phyloP scores from a whole-genome alignment of 148 eudicot species.

The Oxyria digyna region DNA sequence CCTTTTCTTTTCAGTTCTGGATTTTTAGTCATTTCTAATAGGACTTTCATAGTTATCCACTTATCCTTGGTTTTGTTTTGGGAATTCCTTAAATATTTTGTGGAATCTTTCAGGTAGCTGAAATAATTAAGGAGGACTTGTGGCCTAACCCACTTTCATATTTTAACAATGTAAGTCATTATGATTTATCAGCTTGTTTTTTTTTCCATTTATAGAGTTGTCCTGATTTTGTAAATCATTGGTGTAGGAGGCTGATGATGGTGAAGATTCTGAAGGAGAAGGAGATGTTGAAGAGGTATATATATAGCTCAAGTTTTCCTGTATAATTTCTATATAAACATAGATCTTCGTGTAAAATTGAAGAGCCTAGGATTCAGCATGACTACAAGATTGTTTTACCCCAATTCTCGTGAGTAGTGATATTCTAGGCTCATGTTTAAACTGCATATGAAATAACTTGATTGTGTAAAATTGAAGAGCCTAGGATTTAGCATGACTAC shows the following conservation, averaged over 20 bases:
- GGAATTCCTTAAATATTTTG: not conserved
- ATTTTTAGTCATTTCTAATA: not conserved
- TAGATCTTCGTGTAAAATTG: too few species aligned
- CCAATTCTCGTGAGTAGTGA: too few species aligned
- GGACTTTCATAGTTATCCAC: too few species aligned
- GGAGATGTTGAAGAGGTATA: conserved; percentile 70
- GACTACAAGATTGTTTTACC: too few species aligned
- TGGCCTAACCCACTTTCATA: conserved; percentile 93
- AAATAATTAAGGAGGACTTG: conserved; percentile 89
- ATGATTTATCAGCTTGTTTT: not conserved
- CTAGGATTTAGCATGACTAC: not conserved
- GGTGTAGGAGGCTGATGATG: conserved; percentile 73
- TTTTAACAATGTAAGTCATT: conserved; percentile 52
- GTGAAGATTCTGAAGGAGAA: conserved; percentile 48
- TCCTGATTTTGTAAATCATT: conserved; percentile 2
- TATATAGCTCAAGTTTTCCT: not conserved
- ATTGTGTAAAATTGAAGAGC: not conserved
- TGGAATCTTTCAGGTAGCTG: conserved; percentile 62
- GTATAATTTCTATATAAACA: not conserved
- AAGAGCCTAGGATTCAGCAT: too few species aligned
- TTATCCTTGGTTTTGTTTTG: not conserved
- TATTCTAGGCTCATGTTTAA: too few species aligned
- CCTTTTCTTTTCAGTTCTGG: not conserved
- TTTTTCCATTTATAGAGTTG: not conserved
- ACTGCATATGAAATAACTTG: not conserved